A percentile compares a stretch with the other conserved stretches of the same genome.
Evolutionary conservation across 495 filamentous ascomycete genomes (phyloP).

Genomic region (Poronia punctata): DNA sequence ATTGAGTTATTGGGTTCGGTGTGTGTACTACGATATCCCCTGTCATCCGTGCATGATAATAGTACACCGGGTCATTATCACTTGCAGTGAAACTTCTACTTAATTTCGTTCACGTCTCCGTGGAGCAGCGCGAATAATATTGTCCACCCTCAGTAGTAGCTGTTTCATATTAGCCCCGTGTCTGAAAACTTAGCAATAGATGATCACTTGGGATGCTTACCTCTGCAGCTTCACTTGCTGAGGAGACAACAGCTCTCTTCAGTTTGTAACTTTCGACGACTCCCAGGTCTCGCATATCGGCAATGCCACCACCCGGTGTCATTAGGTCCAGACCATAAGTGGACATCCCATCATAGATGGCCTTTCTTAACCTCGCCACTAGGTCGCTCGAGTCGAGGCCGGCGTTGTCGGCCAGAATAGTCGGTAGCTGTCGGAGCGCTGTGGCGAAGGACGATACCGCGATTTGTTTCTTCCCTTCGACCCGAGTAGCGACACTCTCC

Average conservation of each 20-base stretch:
- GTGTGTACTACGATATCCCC: too few relatives aligned
- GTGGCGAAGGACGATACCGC: slow-evolving; percentile 85
- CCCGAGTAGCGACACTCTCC: slow-evolving; percentile 86
- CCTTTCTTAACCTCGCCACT: slow-evolving; percentile 82
- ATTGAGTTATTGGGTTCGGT: too few relatives aligned
- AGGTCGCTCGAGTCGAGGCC: slow-evolving; percentile 92
- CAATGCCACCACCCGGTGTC: slow-evolving; percentile 85
- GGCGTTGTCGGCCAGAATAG: slow-evolving; percentile 95
- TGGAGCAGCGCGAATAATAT: slow-evolving; percentile 77
- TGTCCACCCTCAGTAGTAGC: slow-evolving; percentile 77
- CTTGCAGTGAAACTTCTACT: slow-evolving; percentile 6
- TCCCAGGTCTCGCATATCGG: slow-evolving; percentile 92
- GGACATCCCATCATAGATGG: slow-evolving; percentile 88
- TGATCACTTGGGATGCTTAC: slow-evolving; percentile 41
- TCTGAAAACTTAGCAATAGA: background rate
- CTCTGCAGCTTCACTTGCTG: slow-evolving; percentile 93
- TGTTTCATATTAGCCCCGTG: too few relatives aligned
- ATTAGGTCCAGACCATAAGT: slow-evolving; percentile 85
- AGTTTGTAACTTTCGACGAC: slow-evolving; percentile 98
- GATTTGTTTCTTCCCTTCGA: slow-evolving; percentile 92
- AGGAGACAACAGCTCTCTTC: slow-evolving; percentile 92
- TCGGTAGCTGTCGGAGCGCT: slow-evolving; percentile 87
- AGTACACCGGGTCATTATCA: background rate
- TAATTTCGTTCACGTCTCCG: slow-evolving; percentile 59
- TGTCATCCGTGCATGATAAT: too few relatives aligned